Percentiles rank a stretch among this genome's conserved stretches.
Conservation (phyloP, 768 basidiomycete species). For the Porpolomopsis calyptriformis region DNA sequence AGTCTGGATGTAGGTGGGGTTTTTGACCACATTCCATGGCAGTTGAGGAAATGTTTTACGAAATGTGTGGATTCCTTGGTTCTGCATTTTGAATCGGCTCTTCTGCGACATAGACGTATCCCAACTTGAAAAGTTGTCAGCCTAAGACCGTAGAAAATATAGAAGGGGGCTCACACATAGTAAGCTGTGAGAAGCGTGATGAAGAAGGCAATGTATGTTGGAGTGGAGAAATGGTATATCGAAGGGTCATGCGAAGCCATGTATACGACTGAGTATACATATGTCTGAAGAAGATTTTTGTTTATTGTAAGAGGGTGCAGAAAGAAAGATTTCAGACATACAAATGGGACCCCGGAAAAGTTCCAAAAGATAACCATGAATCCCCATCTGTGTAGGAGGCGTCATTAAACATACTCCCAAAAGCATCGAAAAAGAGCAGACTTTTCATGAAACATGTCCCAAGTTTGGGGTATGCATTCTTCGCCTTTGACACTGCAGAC, state of each 20-base stretch:
- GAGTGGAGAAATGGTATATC: slow-evolving; percentile 77
- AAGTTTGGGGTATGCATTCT: slow-evolving; percentile 91
- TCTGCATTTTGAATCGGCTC: slow-evolving; percentile 95
- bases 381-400: slow-evolving; percentile 48
- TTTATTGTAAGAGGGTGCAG: neutral
- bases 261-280: slow-evolving; percentile 95
- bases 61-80: slow-evolving; percentile 74
- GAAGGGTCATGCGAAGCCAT: slow-evolving; percentile 92
- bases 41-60: slow-evolving; percentile 93
- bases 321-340: slow-evolving; percentile 27
- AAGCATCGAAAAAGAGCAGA: slow-evolving; percentile 21
- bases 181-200: slow-evolving; percentile 72
- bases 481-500: slow-evolving; percentile 71
- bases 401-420: neutral
- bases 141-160: slow-evolving; percentile 5
- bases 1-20: slow-evolving; percentile 89
- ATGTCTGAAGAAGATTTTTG: slow-evolving; percentile 45
- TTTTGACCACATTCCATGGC: slow-evolving; percentile 68
- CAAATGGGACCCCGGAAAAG: slow-evolving; percentile 86
- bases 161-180: slow-evolving; percentile 52
- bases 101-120: slow-evolving; percentile 96
- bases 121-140: slow-evolving; percentile 41
- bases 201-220: slow-evolving; percentile 63
- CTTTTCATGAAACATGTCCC: slow-evolving; percentile 99
- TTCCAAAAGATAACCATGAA: slow-evolving; percentile 99